A percentile compares a stretch with the other conserved stretches of the same genome.
These are phyloP conservation scores for Hirsutella minnesotensis DNA, from an alignment of 2,329 filamentous ascomycete species.

Conservation along the genomic window DNA sequence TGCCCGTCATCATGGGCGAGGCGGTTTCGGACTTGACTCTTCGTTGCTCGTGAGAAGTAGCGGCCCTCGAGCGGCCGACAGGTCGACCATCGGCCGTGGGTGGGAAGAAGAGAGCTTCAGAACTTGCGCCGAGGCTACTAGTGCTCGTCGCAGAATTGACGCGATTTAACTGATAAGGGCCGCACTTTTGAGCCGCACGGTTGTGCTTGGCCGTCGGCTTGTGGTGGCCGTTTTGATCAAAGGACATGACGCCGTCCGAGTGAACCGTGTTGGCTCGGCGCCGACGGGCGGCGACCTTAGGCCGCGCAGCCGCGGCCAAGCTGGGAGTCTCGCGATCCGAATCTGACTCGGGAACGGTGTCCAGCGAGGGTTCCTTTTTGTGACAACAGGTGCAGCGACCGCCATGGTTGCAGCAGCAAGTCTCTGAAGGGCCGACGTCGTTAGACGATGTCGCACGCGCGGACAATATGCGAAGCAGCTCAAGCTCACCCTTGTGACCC, in stretches of 20 bases:
- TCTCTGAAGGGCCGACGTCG: constrained; percentile 31
- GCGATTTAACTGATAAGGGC: constrained; percentile 48
- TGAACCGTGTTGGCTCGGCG: constrained; percentile 51
- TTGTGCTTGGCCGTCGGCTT: constrained; percentile 50
- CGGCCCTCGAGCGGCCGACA: constrained; percentile 21
- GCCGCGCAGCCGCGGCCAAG: constrained; percentile 15
- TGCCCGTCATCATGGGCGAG: constrained; percentile 42
- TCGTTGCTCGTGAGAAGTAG: constrained; percentile 33
- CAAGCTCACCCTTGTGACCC: constrained; percentile 44
- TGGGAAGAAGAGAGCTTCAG: constrained; percentile 28
- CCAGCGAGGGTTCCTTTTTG: constrained; percentile 49
- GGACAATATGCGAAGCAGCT: constrained; percentile 3
- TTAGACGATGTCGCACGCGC: constrained; percentile 4
- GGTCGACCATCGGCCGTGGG: constrained; percentile 20
- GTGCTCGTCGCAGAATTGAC: constrained; percentile 45
- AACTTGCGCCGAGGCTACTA: constrained; percentile 32
- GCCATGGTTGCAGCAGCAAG: constrained; percentile 60
- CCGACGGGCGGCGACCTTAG: constrained; percentile 33
- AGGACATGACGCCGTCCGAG: constrained; percentile 45
- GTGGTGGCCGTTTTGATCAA: constrained; percentile 54
- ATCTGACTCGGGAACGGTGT: constrained; percentile 53
- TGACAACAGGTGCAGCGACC: constrained; percentile 52
- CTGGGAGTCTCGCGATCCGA: constrained; percentile 34
- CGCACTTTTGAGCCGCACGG: constrained; percentile 48
- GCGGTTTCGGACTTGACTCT: constrained; percentile 49